Percentiles rank a stretch among this genome's conserved stretches.
Evolutionary conservation across 2,329 filamentous ascomycete genomes (phyloP).

Genomic region (Paraphoma chrysanthemicola): DNA sequence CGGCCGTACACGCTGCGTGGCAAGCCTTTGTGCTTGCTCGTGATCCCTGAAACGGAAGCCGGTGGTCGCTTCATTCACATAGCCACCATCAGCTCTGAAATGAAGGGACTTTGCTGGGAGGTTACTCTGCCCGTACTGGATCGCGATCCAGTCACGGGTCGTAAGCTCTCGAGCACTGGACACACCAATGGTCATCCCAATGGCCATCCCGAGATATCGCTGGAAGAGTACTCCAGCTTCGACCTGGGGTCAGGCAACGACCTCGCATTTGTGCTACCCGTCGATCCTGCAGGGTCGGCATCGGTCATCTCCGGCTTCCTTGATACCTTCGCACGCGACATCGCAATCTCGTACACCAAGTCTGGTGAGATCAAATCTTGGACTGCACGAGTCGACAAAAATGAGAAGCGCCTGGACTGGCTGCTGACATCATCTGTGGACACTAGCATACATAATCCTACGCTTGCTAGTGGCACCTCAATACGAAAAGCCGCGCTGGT

Average conservation of each 20-base stretch:
- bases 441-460: slow-evolving; percentile 74
- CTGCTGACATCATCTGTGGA: slow-evolving; percentile 81
- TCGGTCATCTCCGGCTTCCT: slow-evolving; percentile 78
- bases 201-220: slow-evolving; percentile 47
- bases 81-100: slow-evolving; percentile 80
- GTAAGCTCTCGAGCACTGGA: slow-evolving; percentile 30
- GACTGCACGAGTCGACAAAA: slow-evolving; percentile 76
- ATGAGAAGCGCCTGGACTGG: slow-evolving; percentile 74
- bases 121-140: slow-evolving; percentile 64
- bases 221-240: slow-evolving; percentile 75
- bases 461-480: slow-evolving; percentile 83
- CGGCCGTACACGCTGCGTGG: slow-evolving; percentile 67
- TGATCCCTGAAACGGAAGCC: slow-evolving; percentile 70
- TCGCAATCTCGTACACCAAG: slow-evolving; percentile 83
- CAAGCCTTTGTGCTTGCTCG: slow-evolving; percentile 80
- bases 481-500: slow-evolving; percentile 87
- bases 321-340: slow-evolving; percentile 84
- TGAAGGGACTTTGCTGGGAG: slow-evolving; percentile 84
- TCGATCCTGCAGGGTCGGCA: slow-evolving; percentile 82
- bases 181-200: slow-evolving; percentile 40
- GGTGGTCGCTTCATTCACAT: slow-evolving; percentile 66
- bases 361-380: slow-evolving; percentile 80
- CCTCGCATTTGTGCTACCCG: slow-evolving; percentile 71
- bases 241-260: slow-evolving; percentile 65
- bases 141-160: slow-evolving; percentile 34